phyloP scores from a whole-genome alignment of 352 stramenopile genomes.

The Phytophthora litchii region DNA sequence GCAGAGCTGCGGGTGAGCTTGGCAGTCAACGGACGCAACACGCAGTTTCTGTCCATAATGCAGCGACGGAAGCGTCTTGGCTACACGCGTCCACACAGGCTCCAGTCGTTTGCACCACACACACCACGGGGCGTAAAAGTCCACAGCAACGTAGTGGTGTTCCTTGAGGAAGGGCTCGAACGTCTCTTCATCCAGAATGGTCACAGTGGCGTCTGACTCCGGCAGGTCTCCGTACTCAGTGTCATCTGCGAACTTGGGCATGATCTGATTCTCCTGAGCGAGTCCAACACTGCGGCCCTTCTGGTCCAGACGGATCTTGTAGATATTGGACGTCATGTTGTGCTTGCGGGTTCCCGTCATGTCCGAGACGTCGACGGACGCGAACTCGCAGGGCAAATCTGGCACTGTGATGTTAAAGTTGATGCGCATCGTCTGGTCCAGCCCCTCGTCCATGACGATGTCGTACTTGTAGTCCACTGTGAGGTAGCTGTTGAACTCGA shows the following conservation, averaged over 20 bases:
- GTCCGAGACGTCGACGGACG: slow-evolving; percentile 96
- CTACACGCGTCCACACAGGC: slow-evolving; percentile 96
- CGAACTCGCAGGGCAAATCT: slow-evolving; percentile 97
- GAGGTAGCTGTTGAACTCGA: slow-evolving; percentile 91
- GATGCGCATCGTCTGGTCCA: slow-evolving; percentile 91
- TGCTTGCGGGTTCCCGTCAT: slow-evolving; percentile 96
- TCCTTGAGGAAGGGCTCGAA: slow-evolving; percentile 93
- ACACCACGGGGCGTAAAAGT: slow-evolving; percentile 97
- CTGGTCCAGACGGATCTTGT: slow-evolving; percentile 93
- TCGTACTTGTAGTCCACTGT: slow-evolving; percentile 89
- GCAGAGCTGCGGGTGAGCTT: slow-evolving; percentile 92
- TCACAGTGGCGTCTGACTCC: slow-evolving; percentile 78
- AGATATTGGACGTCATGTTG: slow-evolving; percentile 99
- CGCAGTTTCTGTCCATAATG: slow-evolving; percentile 85
- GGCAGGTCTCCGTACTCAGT: slow-evolving; percentile 73
- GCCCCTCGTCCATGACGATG: slow-evolving; percentile 88
- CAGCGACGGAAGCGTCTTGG: slow-evolving; percentile 88
- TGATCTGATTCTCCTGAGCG: slow-evolving; percentile 89
- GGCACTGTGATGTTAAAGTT: slow-evolving; percentile 99
- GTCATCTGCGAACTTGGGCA: slow-evolving; percentile 75
- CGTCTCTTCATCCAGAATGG: slow-evolving; percentile 75
- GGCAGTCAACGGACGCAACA: slow-evolving; percentile 93
- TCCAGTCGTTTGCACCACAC: slow-evolving; percentile 97
- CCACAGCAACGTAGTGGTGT: slow-evolving; percentile 96
- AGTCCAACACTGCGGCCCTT: slow-evolving; percentile 86